Evolutionary conservation across 495 filamentous ascomycete genomes (phyloP).

Genomic region (Neurospora tetrasperma): DNA sequence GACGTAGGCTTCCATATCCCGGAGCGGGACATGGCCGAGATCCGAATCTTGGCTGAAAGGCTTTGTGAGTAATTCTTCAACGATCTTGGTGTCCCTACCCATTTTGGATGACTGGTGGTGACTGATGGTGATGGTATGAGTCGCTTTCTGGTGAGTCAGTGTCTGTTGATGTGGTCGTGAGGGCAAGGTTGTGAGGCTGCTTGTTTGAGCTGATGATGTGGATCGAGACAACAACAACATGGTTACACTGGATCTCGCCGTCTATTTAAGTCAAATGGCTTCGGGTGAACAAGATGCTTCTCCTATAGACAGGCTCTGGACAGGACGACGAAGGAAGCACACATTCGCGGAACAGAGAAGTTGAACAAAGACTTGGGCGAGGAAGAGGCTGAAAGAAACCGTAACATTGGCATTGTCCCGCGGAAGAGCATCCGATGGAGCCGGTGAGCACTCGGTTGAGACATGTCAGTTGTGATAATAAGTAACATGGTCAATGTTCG

Average conservation of each 20-base stretch:
- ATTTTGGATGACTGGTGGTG: background rate
- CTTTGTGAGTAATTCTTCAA: background rate
- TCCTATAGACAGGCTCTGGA: background rate
- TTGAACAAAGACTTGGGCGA: background rate
- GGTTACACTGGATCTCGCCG: background rate
- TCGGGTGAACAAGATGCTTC: background rate
- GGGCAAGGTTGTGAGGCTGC: background rate
- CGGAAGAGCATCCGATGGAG: background rate
- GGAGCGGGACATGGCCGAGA: background rate
- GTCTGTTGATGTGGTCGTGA: background rate
- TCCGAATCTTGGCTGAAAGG: background rate
- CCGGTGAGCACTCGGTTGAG: background rate
- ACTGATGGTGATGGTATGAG: background rate
- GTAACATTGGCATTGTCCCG: background rate
- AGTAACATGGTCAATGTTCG: background rate
- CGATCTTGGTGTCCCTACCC: background rate
- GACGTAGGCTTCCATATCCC: background rate
- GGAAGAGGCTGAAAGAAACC: background rate
- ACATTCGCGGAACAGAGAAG: background rate
- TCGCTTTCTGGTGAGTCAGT: background rate
- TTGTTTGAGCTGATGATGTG: background rate
- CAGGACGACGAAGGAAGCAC: background rate
- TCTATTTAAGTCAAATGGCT: background rate
- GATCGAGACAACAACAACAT: background rate
- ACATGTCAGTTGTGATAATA: background rate